Conservation (phyloP, 2,329 filamentous ascomycete species). For the Aphanocladium album region DNA sequence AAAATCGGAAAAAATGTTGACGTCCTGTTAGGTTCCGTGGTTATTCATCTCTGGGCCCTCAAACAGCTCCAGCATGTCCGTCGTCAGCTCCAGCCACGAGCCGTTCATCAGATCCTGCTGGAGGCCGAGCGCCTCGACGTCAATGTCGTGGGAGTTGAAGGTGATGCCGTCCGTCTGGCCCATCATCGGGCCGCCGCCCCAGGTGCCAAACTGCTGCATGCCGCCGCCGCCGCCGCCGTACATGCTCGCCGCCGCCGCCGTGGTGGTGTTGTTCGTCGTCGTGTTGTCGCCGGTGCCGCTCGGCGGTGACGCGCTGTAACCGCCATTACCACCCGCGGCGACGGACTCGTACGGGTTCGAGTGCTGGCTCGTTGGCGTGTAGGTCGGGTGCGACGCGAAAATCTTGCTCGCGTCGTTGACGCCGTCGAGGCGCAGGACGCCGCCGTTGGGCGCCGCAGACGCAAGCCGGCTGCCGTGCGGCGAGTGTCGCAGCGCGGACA, state of each 20-base stretch:
- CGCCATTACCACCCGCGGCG: neutral
- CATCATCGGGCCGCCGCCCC: slow-evolving; percentile 25
- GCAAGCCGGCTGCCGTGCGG: slow-evolving; percentile 27
- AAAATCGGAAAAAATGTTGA: neutral
- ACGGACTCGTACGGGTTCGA: slow-evolving; percentile 36
- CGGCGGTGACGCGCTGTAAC: slow-evolving; percentile 37
- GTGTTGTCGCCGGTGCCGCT: slow-evolving; percentile 25
- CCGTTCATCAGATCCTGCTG: slow-evolving; percentile 61
- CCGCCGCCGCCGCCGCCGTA: slow-evolving; percentile 24
- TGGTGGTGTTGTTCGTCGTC: too few species aligned
- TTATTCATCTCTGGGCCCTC: slow-evolving; percentile 30
- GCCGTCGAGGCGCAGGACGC: slow-evolving; percentile 19
- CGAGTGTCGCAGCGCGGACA: slow-evolving; percentile 44
- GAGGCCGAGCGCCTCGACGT: slow-evolving; percentile 61
- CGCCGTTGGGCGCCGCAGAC: slow-evolving; percentile 17
- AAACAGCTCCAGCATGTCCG: slow-evolving; percentile 57
- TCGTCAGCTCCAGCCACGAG: slow-evolving; percentile 64
- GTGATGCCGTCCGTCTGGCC: slow-evolving; percentile 52
- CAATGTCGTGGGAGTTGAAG: slow-evolving; percentile 72
- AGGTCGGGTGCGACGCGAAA: slow-evolving; percentile 27
- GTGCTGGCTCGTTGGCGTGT: slow-evolving; percentile 37
- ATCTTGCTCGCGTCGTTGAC: slow-evolving; percentile 30
- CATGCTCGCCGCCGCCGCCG: slow-evolving; percentile 16
- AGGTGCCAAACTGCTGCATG: slow-evolving; percentile 16
- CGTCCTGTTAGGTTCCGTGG: slow-evolving; percentile 11